Evolutionary conservation across 208 protist genomes (phyloP), one percentile per base, ranked within the genome.

Genomic region (Trypanosomatidae sp.): DNA sequence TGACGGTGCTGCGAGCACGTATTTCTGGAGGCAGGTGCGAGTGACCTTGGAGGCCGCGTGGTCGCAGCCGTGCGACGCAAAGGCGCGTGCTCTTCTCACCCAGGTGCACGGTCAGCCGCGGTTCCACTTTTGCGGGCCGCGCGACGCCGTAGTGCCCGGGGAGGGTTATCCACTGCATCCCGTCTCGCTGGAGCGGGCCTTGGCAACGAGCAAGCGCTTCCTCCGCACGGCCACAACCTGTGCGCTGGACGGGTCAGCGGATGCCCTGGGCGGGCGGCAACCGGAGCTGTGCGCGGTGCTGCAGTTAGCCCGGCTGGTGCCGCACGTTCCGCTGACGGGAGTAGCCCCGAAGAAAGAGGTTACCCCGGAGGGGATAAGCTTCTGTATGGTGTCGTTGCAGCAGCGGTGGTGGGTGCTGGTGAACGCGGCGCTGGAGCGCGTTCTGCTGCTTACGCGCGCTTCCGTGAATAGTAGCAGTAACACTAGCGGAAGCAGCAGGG

Each of bases 401-500:
- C 91, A 92, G 77, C 91, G 94, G 83, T 95, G 91, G 87, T 95
- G 91, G 91, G 82, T 84, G 66, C 73, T 97, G 62, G 58, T 97
- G 46, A 85, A 77, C 13, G 89, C 86, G 13, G 88, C 86, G 36
- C 58, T 97, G 8, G 89, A 97, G 71, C 91, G 93, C 65, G 84
- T 85, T 10, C 60, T 92, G 17, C 76, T 77, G 3, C 62, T 91
- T 8, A 64, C 80, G 2, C 69, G 80, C 50, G 30, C 52, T 28
- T 67, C 41, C n/a, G 9, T 9, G 4, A 56, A 28, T 56, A 25
- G 15, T 9, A 67, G 36, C 69, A 33, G 74, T 44, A 59, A 28
- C 15, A 64, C 71, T 5, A 44, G 64, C 33, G 30, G 25, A 7
- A 64, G 68, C 12, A 36, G 64, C n/a, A 49, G 25, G 1, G 71